Evolutionary conservation across 2,329 filamentous ascomycete species (phyloP), one percentile per base, ranked within the genome.

Genomic region (Pestalotiopsis sp.): DNA sequence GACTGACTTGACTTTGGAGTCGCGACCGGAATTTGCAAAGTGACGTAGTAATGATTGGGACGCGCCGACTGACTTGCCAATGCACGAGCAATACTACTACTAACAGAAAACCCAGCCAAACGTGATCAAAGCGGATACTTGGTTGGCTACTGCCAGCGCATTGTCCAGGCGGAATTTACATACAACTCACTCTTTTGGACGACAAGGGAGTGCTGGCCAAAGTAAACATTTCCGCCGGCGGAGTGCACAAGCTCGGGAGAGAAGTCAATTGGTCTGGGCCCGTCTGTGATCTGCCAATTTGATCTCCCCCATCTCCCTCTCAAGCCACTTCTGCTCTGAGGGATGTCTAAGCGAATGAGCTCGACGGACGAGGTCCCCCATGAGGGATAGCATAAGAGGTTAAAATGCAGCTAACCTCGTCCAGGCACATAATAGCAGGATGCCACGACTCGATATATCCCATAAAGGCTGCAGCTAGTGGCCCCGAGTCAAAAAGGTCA

Each of bases 31-130:
- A 17, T 38, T 36, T 11, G 27, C 58, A 9, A 5, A 9, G 45
- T 61, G 59, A 61, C 59, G 59, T 61, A 38, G 59, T 61, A 61
- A 36, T 61, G 59, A 58, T 58, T 61, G 27, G 11, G 14, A 52
- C 20, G 45, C 7, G 14, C 20, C 20, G 45, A 52, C 45, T 52
- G 13, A n/a, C 7, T 52, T 52, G 45, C 45, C n/a, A 52, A 31
- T 31, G 45, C 45, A 20, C 45, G 45, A 52, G 45, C 45, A 52
- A 52, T 52, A 7, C 45, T 45, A 4, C 20, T n/a, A 52, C 20
- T 17, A 52, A n/a, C 45, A 49, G n/a, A 31, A 31, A 31, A 31
- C 27, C 27, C 45, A 52, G 45, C 45, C 14, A n/a, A n/a, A 52
- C 27, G 27, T 52, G 17, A 52, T 7, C 45, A 52, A 17, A 52